Percentiles rank a stretch among this genome's conserved stretches.
Conservation (phyloP, 768 basidiomycete genomes). For the Cystobasidium ongulense region DNA sequence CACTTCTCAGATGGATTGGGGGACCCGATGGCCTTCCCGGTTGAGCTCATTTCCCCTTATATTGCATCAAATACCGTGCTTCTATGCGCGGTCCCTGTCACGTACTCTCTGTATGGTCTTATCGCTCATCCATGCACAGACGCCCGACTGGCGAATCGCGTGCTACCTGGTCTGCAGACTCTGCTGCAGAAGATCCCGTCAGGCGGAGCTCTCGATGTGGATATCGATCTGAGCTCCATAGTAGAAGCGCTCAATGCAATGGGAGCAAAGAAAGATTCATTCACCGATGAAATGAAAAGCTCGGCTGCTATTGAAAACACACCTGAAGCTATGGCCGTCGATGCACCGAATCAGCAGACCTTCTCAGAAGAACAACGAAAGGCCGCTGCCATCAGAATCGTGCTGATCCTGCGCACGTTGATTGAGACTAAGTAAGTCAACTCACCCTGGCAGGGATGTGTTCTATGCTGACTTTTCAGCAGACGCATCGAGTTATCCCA, state of each 20-base stretch:
- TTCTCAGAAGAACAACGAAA: not conserved
- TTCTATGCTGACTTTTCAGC: not conserved
- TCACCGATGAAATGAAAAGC: not conserved
- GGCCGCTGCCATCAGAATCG: not conserved
- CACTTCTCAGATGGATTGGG: not conserved
- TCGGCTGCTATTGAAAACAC: not conserved
- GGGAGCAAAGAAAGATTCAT: constrained; percentile 12
- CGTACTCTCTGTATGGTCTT: constrained; percentile 13
- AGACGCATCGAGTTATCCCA: not conserved
- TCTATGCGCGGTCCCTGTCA: not conserved
- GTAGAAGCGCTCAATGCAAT: not conserved
- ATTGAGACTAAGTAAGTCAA: not conserved
- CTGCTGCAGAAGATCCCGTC: not conserved
- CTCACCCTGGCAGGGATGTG: not conserved
- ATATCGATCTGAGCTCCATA: constrained; percentile 6
- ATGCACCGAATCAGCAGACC: not conserved
- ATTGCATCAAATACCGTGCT: not conserved
- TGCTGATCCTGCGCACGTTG: not conserved
- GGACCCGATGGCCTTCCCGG: constrained; percentile 7
- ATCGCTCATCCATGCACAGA: constrained; percentile 19
- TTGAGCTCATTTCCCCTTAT: constrained; percentile 9
- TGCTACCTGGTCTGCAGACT: not conserved
- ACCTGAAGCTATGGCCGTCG: not conserved
- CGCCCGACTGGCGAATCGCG: not conserved
- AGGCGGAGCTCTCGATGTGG: not conserved